A percentile compares a stretch with the other conserved stretches of the same genome.
Conservation (phyloP, 805 yeast species). For the Cyberlindnera meyerae region DNA sequence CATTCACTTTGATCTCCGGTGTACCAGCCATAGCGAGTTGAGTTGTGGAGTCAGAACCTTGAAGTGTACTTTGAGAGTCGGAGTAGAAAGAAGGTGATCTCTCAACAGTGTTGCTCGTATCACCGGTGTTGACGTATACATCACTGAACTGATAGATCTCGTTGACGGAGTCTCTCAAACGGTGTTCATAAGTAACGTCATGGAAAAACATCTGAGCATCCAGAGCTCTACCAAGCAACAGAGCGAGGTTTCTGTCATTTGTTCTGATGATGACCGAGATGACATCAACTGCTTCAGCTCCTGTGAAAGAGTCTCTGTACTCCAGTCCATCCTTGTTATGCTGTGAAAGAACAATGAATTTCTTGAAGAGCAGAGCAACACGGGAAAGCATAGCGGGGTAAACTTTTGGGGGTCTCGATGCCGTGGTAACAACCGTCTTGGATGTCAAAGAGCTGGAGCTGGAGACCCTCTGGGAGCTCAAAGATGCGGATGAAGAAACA, state of each 20-base stretch:
- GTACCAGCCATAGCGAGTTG: constrained; percentile 17
- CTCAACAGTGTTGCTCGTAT: constrained; percentile 29
- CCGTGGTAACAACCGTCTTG: constrained; percentile 44
- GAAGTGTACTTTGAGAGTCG: constrained; percentile 13
- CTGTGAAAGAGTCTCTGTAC: constrained; percentile 90
- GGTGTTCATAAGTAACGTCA: constrained; percentile 92
- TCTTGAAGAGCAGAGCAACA: constrained; percentile 76
- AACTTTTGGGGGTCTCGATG: constrained; percentile 53
- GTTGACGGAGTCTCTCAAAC: constrained; percentile 78
- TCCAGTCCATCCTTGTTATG: constrained; percentile 86
- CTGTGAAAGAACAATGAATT: constrained; percentile 63
- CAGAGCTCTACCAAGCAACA: constrained; percentile 81
- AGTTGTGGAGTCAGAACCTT: constrained; percentile 2
- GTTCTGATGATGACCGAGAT: constrained; percentile 82
- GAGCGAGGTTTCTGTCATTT: constrained; percentile 84
- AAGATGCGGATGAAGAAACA: constrained; percentile 22
- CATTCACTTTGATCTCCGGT: constrained; percentile 49
- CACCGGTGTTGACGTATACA: constrained; percentile 34
- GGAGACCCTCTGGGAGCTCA: constrained; percentile 22
- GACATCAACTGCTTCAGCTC: constrained; percentile 90
- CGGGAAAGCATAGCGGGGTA: constrained; percentile 87
- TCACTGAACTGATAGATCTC: constrained; percentile 86
- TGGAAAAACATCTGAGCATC: constrained; percentile 94
- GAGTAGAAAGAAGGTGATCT: constrained; percentile 21
- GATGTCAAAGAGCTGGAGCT: constrained; percentile 21